Base-by-base conservation (phyloP, 176 grass and related monocot species). In the Carex scoparia region DNA sequence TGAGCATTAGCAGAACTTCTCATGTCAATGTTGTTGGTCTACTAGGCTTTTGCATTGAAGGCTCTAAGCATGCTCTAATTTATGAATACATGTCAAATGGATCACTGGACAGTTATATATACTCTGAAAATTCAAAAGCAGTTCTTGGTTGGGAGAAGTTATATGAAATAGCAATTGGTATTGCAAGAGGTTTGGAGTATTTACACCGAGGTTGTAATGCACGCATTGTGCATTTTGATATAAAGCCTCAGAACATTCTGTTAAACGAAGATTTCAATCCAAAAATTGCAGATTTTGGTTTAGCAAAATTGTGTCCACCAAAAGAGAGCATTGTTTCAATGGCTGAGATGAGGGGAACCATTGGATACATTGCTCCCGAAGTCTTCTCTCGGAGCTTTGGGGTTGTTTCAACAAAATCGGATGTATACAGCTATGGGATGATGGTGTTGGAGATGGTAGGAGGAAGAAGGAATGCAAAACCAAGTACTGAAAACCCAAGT, bases 11-110 rank as follows among this genome's bases (percentile, higher is more conserved):
- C 10, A 85, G 71, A 18, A 94, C 89, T 63, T 94, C 86, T 7
- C 92, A 94, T 77, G 79, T 91, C 30, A 94, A 94, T 31, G 67
- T 94, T 14, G 87, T 94, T 2, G 73, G n/a, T 37, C 33, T 94
- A 16, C 32, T 91, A 1, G 92, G 92, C 4, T 94, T 94, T 82
- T 94, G 82, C 61, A 61, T 89, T 42, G 56, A 93, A 40, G 86
- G 78, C 28, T 56, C 81, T 3, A 86, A 87, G 48, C 56, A 86
- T 28, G 93, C 93, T 62, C 86, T 94, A 59, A 54, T 94, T 63
- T 94, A 92, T 61, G 91, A 92, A 38, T 86, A 83, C 66, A 92
- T 90, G 88, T 2, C 79, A 15, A 93, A 93, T 86, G 88, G 88
- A 61, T 93, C 88, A 12, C 63, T 93, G 38, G 91, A 93, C 9